phyloP scores from a whole-genome alignment of 75 land plant genomes.

The Azolla pinnata region DNA sequence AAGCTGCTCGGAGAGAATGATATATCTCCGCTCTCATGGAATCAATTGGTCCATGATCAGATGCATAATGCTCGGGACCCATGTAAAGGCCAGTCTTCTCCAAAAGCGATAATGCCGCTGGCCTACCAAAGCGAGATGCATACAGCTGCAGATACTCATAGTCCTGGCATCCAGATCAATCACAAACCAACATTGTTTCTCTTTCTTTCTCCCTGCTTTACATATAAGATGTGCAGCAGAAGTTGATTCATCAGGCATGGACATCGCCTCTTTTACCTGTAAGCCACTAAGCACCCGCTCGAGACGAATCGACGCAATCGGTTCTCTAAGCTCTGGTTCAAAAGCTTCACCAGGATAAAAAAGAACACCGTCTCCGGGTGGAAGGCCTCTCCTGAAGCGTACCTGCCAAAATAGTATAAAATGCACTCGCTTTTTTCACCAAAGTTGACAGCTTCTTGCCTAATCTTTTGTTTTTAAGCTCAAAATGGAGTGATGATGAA shows the following conservation, averaged over 20 bases:
- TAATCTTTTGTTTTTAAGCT: too few relatives aligned
- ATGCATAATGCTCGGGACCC: constrained; percentile 85
- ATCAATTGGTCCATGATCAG: constrained; percentile 77
- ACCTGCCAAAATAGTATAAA: too few relatives aligned
- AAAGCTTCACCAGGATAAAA: constrained; percentile 96
- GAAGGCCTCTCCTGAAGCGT: constrained; percentile 84
- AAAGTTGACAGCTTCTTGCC: too few relatives aligned
- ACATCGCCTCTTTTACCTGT: constrained; percentile 43
- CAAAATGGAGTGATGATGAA: too few relatives aligned
- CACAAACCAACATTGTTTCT: too few relatives aligned
- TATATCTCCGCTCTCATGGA: constrained; percentile 72
- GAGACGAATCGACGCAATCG: constrained; percentile 83
- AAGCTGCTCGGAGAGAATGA: too few relatives aligned
- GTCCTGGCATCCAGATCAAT: too few relatives aligned
- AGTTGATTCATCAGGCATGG: background rate
- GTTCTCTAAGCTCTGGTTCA: constrained; percentile 45
- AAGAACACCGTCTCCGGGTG: constrained; percentile 96
- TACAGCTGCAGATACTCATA: constrained; percentile 74
- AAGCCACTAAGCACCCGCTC: constrained; percentile 89
- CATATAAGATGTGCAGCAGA: background rate
- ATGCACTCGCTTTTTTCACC: too few relatives aligned
- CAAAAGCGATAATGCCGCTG: constrained; percentile 60
- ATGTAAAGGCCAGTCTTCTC: constrained; percentile 79
- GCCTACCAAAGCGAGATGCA: constrained; percentile 66
- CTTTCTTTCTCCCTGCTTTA: background rate